phyloP scores from a whole-genome alignment of 2,329 filamentous ascomycete genomes.

The Colletotrichum sublineola region DNA sequence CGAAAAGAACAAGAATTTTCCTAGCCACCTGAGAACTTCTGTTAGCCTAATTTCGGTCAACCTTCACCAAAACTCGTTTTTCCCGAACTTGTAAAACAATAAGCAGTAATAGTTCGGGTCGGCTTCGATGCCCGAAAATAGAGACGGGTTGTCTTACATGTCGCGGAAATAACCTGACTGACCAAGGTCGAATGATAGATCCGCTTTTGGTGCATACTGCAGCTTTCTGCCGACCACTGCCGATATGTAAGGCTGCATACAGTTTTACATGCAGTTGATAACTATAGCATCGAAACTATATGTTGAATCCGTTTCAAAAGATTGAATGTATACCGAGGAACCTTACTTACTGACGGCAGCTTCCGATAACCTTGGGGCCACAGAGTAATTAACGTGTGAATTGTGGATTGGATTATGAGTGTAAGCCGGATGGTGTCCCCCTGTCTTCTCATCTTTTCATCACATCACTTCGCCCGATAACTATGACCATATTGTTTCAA shows the following conservation, averaged over 20 bases:
- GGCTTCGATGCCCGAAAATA: slow-evolving; percentile 2
- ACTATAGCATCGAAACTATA: not conserved
- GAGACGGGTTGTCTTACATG: not conserved
- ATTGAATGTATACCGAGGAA: no score
- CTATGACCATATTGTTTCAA: not conserved
- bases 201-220: not conserved
- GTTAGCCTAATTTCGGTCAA: not conserved
- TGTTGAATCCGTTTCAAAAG: not conserved
- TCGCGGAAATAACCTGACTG: not conserved
- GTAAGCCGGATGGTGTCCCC: not conserved
- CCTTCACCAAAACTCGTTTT: not conserved
- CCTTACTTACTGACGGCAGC: not conserved
- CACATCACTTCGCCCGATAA: not conserved
- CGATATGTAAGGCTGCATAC: slow-evolving; percentile 14
- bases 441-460: not conserved
- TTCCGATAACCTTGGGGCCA: not conserved
- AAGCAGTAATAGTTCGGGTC: not conserved
- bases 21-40: not conserved
- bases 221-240: slow-evolving; percentile 4
- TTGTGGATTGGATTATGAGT: not conserved
- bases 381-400: not conserved
- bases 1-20: not conserved
- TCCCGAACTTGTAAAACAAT: not conserved
- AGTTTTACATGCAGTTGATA: not conserved
- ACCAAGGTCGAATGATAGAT: not conserved